phyloP scores from a whole-genome alignment of 106 monocot species.

The Dendrobium nobile region DNA sequence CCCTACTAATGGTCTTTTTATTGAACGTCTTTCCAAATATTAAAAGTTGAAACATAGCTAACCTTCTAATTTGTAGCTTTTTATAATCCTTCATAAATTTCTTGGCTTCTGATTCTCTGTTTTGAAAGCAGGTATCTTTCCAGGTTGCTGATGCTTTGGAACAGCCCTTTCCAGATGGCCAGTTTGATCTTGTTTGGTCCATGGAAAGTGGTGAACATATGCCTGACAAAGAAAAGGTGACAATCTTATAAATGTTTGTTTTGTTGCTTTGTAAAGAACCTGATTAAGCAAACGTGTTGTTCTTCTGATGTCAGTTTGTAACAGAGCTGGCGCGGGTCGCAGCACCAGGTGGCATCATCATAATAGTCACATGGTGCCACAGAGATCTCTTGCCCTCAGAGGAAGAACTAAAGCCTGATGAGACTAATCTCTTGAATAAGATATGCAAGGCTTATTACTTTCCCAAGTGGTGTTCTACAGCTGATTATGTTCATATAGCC shows the following conservation, averaged over 20 bases:
- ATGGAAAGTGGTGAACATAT: constrained; percentile 91
- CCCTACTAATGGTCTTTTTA: background rate
- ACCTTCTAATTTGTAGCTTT: too few species aligned
- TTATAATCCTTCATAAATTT: background rate
- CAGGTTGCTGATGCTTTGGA: constrained; percentile 79
- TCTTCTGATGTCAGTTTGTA: constrained; percentile 53
- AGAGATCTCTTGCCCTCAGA: constrained; percentile 65
- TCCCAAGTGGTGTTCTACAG: constrained; percentile 83
- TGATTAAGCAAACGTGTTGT: background rate
- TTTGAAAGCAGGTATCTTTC: constrained; percentile 44
- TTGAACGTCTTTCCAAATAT: too few species aligned
- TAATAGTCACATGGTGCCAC: constrained; percentile 95
- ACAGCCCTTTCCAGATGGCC: constrained; percentile 75
- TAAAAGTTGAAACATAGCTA: too few species aligned
- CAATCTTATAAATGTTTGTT: background rate
- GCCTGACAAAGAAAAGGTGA: constrained; percentile 71
- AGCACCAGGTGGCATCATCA: constrained; percentile 85
- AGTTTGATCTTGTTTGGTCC: constrained; percentile 86
- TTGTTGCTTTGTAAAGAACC: too few species aligned
- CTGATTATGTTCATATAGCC: constrained; percentile 74
- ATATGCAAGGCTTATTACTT: constrained; percentile 67
- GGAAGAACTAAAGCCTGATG: constrained; percentile 50
- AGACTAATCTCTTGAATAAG: constrained; percentile 56
- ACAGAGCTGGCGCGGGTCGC: constrained; percentile 80
- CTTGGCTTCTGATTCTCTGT: background rate